phyloP scores from a whole-genome alignment of 225 moss, liverwort and hornwort genomes.

The Takakia lepidozioides region DNA sequence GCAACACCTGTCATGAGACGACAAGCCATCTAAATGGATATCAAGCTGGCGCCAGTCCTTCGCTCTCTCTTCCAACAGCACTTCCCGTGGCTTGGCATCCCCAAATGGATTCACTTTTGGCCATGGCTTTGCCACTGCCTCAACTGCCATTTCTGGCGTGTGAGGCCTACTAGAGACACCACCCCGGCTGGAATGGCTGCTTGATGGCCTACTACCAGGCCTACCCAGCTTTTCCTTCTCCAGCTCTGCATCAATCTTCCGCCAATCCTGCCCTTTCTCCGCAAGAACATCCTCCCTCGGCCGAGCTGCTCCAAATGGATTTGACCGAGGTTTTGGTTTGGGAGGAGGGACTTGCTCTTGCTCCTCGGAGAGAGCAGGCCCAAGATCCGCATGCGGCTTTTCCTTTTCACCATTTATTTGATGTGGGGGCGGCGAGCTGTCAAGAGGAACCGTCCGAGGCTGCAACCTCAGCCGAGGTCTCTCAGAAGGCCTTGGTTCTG shows the following conservation, averaged over 20 bases:
- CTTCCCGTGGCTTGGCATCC: constrained; percentile 62
- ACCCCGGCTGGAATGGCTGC: constrained; percentile 32
- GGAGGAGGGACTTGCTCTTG: constrained; percentile 27
- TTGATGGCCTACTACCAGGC: constrained; percentile 72
- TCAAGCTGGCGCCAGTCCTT: constrained; percentile 68
- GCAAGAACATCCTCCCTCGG: constrained; percentile 94
- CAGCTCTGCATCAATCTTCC: constrained; percentile 81
- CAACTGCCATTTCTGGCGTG: constrained; percentile 55
- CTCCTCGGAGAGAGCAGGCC: constrained; percentile 14
- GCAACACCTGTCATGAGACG: too few relatives aligned
- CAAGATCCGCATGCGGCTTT: constrained; percentile 21
- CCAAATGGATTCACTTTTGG: constrained; percentile 70
- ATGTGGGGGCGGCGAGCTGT: constrained; percentile 26
- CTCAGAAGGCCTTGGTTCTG: constrained; percentile 55
- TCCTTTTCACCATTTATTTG: constrained; percentile 57
- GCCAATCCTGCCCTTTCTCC: constrained; percentile 96
- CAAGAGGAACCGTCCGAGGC: constrained; percentile 53
- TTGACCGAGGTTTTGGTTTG: constrained; percentile 60
- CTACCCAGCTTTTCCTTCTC: constrained; percentile 61
- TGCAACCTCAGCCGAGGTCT: constrained; percentile 75
- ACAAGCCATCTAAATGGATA: too few relatives aligned
- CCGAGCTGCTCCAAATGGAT: constrained; percentile 73
- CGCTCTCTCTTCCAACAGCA: constrained; percentile 50
- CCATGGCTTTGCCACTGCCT: constrained; percentile 29
- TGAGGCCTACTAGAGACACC: constrained; percentile 46